These are phyloP conservation scores for Kodamaea hsintzibuensis DNA, from an alignment of 805 yeast genomes.

Conservation along the genomic window DNA sequence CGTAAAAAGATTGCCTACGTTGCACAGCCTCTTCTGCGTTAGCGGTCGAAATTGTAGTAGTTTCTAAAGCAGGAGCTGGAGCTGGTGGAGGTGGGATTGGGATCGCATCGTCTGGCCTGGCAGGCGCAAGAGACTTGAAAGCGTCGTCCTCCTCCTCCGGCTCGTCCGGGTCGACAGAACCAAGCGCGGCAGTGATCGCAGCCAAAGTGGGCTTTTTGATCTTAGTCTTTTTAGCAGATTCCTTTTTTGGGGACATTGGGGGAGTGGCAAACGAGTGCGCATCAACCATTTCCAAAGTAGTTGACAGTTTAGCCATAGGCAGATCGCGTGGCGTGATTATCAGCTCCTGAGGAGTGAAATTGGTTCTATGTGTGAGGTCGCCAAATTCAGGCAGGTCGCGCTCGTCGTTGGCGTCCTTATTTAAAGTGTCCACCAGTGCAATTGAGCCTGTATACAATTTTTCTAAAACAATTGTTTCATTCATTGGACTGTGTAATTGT, in stretches of 20 bases:
- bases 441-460: conserved; percentile 3
- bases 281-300: not conserved
- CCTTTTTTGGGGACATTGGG: conserved; percentile 3
- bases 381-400: conserved; percentile 12
- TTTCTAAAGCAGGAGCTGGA: not conserved
- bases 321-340: conserved; percentile 1
- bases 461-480: not conserved
- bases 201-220: conserved; percentile 4
- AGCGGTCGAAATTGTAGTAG: not conserved
- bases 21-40: not conserved
- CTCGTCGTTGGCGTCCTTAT: conserved; percentile 1
- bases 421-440: not conserved
- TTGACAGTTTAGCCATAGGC: not conserved
- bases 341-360: conserved; percentile 2
- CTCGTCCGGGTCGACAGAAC: not conserved
- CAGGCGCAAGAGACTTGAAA: not conserved
- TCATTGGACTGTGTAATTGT: not conserved
- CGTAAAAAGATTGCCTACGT: conserved; percentile 4
- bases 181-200: not conserved
- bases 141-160: not conserved
- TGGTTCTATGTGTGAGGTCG: not conserved
- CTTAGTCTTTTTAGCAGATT: not conserved
- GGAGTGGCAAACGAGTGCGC: conserved; percentile 1
- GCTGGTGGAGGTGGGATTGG: not conserved
- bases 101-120: not conserved